Evolutionary conservation across 176 grass and related monocot species (phyloP).

Genomic region (Oropetium thomaeum): DNA sequence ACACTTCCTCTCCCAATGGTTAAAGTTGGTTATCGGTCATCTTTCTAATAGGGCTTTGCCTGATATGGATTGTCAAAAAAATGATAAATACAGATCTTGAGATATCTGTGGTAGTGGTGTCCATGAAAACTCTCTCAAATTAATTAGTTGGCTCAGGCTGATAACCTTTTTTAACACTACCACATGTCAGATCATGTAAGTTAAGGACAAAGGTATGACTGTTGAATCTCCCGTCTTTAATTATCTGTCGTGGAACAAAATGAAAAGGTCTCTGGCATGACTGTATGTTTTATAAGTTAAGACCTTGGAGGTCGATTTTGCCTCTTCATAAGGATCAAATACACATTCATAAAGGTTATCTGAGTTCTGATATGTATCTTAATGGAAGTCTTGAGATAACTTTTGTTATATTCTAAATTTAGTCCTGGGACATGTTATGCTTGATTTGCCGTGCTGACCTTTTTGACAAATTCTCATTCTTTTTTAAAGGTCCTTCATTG

Average conservation of each 20-base stretch:
- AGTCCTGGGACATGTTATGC: background rate
- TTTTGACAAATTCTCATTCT: constrained; percentile 19
- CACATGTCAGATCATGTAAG: background rate
- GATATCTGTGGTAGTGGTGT: background rate
- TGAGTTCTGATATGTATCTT: constrained; percentile 16
- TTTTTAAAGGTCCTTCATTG: constrained; percentile 59
- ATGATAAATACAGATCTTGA: background rate
- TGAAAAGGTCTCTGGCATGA: background rate
- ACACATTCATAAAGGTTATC: background rate
- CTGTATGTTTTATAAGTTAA: constrained; percentile 7
- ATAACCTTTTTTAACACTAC: background rate
- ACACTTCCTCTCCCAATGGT: background rate
- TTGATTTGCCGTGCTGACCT: background rate
- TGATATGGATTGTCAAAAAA: background rate
- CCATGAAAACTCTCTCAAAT: background rate
- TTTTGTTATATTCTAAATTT: constrained; percentile 17
- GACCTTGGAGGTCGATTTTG: background rate
- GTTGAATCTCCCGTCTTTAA: background rate
- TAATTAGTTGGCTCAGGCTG: background rate
- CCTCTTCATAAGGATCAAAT: background rate
- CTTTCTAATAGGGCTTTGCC: background rate
- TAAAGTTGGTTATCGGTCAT: background rate
- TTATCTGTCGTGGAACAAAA: constrained; percentile 16
- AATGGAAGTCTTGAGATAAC: background rate
- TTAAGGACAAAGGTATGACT: background rate